Evolutionary conservation across 2,329 filamentous ascomycete genomes (phyloP).

Genomic region (Aspergillus sp.): DNA sequence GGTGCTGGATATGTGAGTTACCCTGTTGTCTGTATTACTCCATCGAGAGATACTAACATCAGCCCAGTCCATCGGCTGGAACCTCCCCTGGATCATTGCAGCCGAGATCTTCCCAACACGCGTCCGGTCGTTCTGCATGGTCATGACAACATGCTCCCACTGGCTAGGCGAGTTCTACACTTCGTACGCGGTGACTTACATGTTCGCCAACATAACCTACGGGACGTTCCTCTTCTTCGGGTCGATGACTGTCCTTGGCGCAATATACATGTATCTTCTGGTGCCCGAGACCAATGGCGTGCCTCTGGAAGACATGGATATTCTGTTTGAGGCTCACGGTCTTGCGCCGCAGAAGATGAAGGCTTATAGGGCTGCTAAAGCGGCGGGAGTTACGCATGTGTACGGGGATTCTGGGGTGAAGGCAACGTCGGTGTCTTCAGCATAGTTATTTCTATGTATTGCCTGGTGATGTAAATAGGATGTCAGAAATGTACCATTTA

Average conservation of each 20-base stretch:
- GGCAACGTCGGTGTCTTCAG: not conserved
- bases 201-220: not conserved
- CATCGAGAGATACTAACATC: not conserved
- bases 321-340: not conserved
- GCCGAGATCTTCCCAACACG: not conserved
- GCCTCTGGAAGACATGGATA: not conserved
- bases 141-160: not conserved
- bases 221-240: slow-evolving; percentile 40
- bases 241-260: slow-evolving; percentile 37
- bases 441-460: not conserved
- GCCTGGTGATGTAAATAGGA: not conserved
- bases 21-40: not conserved
- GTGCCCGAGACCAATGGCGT: not conserved
- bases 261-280: not conserved
- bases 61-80: not conserved
- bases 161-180: not conserved
- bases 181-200: not conserved
- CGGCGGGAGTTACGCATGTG: not conserved
- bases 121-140: not conserved
- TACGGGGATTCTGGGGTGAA: not conserved
- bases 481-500: not conserved
- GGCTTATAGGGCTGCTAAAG: not conserved
- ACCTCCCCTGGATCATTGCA: not conserved
- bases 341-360: not conserved
- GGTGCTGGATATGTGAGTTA: not conserved